Evolutionary conservation across 2,329 filamentous ascomycete genomes (phyloP), one percentile per base, ranked within the genome.

Genomic region (Sphaceloma murrayae): DNA sequence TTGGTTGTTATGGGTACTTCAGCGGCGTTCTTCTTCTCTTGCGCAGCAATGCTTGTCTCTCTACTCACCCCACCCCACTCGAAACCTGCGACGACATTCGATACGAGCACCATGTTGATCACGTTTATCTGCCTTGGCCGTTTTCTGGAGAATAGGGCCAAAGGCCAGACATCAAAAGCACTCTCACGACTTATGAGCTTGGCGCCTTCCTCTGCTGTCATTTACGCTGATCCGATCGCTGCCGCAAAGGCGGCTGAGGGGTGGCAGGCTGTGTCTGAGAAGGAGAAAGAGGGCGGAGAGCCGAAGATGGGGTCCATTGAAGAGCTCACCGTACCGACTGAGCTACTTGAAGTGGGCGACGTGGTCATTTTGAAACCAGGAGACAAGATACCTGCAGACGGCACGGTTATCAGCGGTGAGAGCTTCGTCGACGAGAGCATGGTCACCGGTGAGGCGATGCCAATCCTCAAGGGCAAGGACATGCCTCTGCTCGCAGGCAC

Each of bases 101-200:
- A 98, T 58, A 98, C 91, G 1, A 95, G 88, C 64, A 94, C 87
- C 16, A 98, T 96, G 91, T 73, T 98, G 42, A 88, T 98, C 61
- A 94, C 87, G 0, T 96, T 98, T 60, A 86, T 95, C 61, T 87
- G 83, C 1, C 67, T 98, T 2, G 86, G 91, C 3, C 80, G 91
- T 26, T 98, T 83, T 67, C 67, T 98, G 13, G 91, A 98, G 64
- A 98, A 96, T 59, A 72, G 80, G 13, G 91, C 91, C 43, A 98
- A 96, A 67, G 91, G 91, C 0, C 85, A 96, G 65, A 98, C 91
- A 0, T 95, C 88, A 4, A 91, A 85, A 59, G 91, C 91, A 1
- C 74, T 98, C 2, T 96, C 89, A 5, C 77, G 81, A 17, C 76
- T 98, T 24, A 98, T 98, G 91, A 95, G 86, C 11, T 71, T 98